Base-by-base conservation (phyloP, 2,329 filamentous ascomycete species). In the Penicillium sp. region DNA sequence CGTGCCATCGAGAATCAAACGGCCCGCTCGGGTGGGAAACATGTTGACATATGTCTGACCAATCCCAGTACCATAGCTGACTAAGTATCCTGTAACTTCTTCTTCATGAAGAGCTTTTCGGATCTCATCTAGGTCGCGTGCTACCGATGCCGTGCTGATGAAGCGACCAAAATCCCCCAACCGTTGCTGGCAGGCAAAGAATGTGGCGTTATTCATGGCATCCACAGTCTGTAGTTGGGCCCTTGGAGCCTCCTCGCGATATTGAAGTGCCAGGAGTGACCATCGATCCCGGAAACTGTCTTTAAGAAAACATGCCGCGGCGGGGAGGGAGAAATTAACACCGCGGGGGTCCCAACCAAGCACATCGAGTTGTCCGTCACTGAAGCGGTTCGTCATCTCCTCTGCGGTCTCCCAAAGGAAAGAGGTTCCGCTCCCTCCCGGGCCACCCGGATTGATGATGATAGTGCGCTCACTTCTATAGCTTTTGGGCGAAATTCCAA, bases 11-110 rank as follows among this genome's bases (percentile, higher is more conserved):
- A 63, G 56, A 2, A 63, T 59, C 37, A 63, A n/a, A 10, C 61
- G 59, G 33, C 61, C 61, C 5, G 49, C 56, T 39, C 56, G 51
- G 19, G 26, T 27, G 8, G 61, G 61, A 45, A 63, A 63, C 61
- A 63, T 63, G 43, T 58, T 63, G 22, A 55, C 61, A 54, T 61
- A 61, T 24, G 61, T 61, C 50, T 63, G 61, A 4, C 52, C 61
- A 31, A 63, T 62, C 2, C 56, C 61, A 2, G 61, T 63, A 11
- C 61, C 61, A 47, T 63, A 63, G 24, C 61, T 63, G 22, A 63
- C 46, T 9, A 63, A 54, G 24, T 63, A 63, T 3, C 59, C 61
- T 0, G 61, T 57, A 3, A 63, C 59, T 46, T 53, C 50, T 2
- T 60, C 57, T 49, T 63, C 61, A 8, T 35, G 16, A 7, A 61